Base-by-base conservation (phyloP, 139 green algal species). In the Chlamydomonas schloesseri region DNA sequence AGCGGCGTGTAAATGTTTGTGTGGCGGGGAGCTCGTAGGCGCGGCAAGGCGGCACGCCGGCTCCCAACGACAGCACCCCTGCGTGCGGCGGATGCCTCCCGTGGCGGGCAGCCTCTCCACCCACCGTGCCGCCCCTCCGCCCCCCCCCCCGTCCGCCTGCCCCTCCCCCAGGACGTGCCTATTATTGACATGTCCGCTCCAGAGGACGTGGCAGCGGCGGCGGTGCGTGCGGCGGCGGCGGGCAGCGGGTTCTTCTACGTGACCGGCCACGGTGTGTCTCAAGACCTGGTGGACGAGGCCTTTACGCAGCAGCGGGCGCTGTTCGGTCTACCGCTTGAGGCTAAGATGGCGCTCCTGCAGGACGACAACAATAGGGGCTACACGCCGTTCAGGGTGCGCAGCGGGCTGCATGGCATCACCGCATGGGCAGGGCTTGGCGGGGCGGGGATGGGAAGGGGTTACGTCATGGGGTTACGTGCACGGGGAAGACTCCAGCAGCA, bases 301-400 rank as follows among this genome's bases (percentile, higher is more conserved):
- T 95, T 96, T 36, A 73, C 82, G 3, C 72, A 94, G 76, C 93
- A 93, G 36, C 86, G 81, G 13, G 26, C 37, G 13, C 95, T 98
- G 70, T 99, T 99, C 82, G 71, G 20, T 0, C 88, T 98, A 73
- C 94, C 96, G 6, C 33, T 94, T 26, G 90, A 95, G 1, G 55
- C 91, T 18, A 99, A 99, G 85, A 88, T 91, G 77, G n/a, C 37
- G 72, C 90, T 95, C 11, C 55, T 94, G 29, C 88, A 95, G 20
- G 92, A 98, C 75, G 81, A 87, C 0, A 92, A 95, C 86, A 95
- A 95, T 86, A 76, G 93, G 1, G 93, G 94, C 0, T 97, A 95
- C 83, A 96, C 94, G 1, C 90, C 95, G 0, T 91, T 94, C 69
- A 31, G 69, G 81, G 81, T 87, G 57, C 3, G 78, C n/a, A n/a